Percentiles rank a stretch among this genome's conserved stretches.
Conservation (phyloP, 768 basidiomycete species). For the Paxillus involutus region DNA sequence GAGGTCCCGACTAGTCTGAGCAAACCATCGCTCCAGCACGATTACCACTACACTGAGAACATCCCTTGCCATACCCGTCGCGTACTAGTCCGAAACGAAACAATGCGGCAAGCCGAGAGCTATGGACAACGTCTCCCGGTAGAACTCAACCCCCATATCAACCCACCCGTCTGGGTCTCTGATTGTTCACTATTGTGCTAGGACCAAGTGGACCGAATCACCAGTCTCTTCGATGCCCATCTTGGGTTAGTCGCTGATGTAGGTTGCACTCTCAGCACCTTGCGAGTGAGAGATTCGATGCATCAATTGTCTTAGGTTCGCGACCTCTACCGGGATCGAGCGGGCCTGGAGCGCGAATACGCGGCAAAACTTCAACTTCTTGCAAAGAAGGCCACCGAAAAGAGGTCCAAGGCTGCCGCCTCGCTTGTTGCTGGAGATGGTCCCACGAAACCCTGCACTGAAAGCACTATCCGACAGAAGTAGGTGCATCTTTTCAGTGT, state of each 20-base stretch:
- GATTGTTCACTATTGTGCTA: slow-evolving; percentile 25
- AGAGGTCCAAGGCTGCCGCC: slow-evolving; percentile 59
- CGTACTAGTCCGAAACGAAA: background rate
- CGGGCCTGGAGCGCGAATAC: slow-evolving; percentile 75
- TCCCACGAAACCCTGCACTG: slow-evolving; percentile 63
- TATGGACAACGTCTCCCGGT: slow-evolving; percentile 61
- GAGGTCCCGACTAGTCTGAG: no score
- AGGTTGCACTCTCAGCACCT: slow-evolving; percentile 25
- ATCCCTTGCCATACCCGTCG: background rate
- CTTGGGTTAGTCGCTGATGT: slow-evolving; percentile 68
- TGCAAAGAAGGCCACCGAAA: slow-evolving; percentile 67
- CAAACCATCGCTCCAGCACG: no score
- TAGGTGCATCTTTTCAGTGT: slow-evolving; percentile 24
- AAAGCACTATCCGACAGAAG: slow-evolving; percentile 55
- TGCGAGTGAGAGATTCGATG: background rate
- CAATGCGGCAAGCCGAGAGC: slow-evolving; percentile 24
- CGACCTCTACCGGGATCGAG: slow-evolving; percentile 68
- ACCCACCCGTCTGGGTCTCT: slow-evolving; percentile 2
- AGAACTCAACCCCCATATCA: slow-evolving; percentile 15
- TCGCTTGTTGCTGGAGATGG: slow-evolving; percentile 63
- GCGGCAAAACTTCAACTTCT: slow-evolving; percentile 67
- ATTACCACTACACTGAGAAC: no score
- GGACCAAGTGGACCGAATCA: slow-evolving; percentile 75
- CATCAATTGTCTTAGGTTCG: slow-evolving; percentile 49
- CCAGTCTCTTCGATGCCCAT: slow-evolving; percentile 57